Conservation (phyloP, 345 rosid species). For the Triadica sebifera region DNA sequence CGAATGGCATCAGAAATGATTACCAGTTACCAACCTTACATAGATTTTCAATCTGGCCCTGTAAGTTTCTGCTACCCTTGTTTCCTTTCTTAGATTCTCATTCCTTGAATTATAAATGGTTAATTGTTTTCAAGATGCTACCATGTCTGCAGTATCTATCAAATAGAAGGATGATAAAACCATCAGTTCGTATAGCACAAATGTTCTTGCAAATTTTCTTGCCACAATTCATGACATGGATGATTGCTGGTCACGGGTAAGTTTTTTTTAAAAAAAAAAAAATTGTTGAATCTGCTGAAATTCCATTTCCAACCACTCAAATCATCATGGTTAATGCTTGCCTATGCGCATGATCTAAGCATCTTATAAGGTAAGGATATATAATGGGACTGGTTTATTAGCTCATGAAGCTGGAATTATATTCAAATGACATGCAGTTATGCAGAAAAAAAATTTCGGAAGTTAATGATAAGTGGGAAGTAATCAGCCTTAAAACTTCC, state of each 20-base stretch:
- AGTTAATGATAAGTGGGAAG: not conserved
- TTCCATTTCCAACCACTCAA: not conserved
- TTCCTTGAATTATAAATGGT: not conserved
- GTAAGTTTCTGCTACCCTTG: not conserved
- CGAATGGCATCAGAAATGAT: conserved; percentile 27
- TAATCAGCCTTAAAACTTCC: not conserved
- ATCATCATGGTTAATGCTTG: not conserved
- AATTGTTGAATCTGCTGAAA: too few species aligned
- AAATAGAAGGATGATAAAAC: conserved; percentile 10
- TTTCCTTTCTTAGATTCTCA: not conserved
- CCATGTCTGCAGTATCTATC: not conserved
- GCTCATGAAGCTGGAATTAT: not conserved
- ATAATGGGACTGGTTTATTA: not conserved
- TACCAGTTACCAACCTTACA: conserved; percentile 17
- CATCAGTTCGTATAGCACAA: conserved; percentile 6
- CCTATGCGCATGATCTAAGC: not conserved
- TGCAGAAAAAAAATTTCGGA: not conserved
- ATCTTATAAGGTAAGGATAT: not conserved
- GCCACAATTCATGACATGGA: conserved; percentile 19
- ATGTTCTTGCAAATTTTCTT: conserved; percentile 7
- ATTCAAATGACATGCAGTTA: not conserved
- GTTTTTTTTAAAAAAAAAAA: not conserved
- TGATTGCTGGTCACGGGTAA: conserved; percentile 17
- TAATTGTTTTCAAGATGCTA: not conserved
- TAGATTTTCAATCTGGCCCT: conserved; percentile 16